Evolutionary conservation across 2,329 filamentous ascomycete genomes (phyloP).

Genomic region (Penicillium capsulatum): DNA sequence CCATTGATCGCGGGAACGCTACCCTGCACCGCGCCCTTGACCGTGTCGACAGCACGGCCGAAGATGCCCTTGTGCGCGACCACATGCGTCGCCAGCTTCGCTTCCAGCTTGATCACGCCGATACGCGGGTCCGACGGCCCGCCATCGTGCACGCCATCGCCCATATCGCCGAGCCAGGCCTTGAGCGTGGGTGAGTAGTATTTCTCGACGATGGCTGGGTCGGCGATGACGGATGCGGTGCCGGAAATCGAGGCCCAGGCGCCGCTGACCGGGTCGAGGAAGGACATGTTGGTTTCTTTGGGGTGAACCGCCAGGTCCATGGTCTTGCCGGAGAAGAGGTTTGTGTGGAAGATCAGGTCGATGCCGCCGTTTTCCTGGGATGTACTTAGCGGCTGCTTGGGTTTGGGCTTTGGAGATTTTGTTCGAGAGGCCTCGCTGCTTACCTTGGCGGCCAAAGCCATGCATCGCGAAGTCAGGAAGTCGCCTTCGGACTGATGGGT

Average conservation of each 20-base stretch:
- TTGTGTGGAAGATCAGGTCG: constrained; percentile 86
- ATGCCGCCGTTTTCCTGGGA: constrained; percentile 68
- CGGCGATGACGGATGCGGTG: constrained; percentile 63
- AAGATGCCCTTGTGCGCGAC: constrained; percentile 60
- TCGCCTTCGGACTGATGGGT: constrained; percentile 61
- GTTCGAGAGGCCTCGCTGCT: neutral
- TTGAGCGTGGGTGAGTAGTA: constrained; percentile 71
- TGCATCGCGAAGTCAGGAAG: constrained; percentile 72
- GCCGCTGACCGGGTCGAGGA: constrained; percentile 65
- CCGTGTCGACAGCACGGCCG: constrained; percentile 64
- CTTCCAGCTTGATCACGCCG: constrained; percentile 72
- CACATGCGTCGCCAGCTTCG: constrained; percentile 68
- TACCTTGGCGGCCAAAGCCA: constrained; percentile 79
- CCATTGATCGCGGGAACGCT: constrained; percentile 69
- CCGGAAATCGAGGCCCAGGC: constrained; percentile 89
- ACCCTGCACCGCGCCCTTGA: constrained; percentile 70
- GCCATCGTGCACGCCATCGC: constrained; percentile 78
- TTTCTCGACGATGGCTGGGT: constrained; percentile 64
- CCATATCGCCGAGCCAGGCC: constrained; percentile 82
- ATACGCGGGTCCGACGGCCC: constrained; percentile 77
- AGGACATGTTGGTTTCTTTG: constrained; percentile 72
- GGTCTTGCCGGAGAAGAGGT: constrained; percentile 84
- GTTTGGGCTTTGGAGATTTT: neutral
- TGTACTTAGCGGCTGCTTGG: neutral
- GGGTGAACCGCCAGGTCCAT: constrained; percentile 69